Conservation (phyloP, 768 basidiomycete genomes). For the Suillus hirtellus region DNA sequence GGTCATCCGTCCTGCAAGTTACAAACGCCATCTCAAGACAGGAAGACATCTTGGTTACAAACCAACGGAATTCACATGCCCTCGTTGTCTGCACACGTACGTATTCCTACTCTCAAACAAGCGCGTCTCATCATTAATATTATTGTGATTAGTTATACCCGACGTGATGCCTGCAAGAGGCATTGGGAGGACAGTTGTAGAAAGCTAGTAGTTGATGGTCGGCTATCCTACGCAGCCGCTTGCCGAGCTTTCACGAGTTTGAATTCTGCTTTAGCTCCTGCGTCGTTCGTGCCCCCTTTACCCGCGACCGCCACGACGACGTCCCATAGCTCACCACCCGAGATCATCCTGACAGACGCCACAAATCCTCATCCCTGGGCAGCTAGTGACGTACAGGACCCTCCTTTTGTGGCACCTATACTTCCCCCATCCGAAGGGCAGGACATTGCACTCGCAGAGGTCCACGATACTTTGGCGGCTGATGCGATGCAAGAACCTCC, state of each 20-base stretch:
- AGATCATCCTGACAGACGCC: background rate
- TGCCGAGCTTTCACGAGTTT: no score
- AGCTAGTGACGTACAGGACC: background rate
- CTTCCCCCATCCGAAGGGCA: no score
- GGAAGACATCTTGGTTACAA: background rate
- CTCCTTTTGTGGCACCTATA: background rate
- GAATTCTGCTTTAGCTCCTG: background rate
- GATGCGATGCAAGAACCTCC: background rate
- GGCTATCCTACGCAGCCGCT: background rate
- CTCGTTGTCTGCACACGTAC: background rate
- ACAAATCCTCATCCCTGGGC: background rate
- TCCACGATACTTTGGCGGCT: background rate
- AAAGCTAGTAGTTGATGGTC: background rate
- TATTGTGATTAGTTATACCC: background rate
- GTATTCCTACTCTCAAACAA: background rate
- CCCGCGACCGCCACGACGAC: background rate
- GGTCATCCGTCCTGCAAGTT: background rate
- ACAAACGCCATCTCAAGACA: background rate
- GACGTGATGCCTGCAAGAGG: background rate
- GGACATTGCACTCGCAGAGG: no score
- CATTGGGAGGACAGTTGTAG: background rate
- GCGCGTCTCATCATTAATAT: background rate
- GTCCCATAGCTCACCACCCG: background rate
- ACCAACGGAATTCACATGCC: background rate
- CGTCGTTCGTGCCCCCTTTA: no score